These are phyloP conservation scores for Leishmania guyanensis DNA, from an alignment of 208 protist genomes.

Conservation along the genomic window DNA sequence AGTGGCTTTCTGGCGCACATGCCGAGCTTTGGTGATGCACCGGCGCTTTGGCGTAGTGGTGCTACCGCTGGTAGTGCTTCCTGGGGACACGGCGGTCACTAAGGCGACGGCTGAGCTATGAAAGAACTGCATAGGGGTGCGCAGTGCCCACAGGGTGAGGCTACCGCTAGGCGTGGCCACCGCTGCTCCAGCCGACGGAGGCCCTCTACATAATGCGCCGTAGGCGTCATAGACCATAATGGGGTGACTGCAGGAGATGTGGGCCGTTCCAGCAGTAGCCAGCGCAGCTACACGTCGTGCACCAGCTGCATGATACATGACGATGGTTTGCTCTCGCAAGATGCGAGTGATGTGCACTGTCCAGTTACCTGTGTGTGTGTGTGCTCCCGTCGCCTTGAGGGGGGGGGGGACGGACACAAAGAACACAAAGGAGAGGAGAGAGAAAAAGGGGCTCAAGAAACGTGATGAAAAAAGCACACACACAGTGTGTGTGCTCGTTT, in stretches of 20 bases:
- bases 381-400: neutral
- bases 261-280: neutral
- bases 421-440: neutral
- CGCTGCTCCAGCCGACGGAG: neutral
- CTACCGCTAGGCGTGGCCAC: neutral
- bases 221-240: neutral
- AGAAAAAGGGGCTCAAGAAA: neutral
- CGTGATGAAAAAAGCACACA: neutral
- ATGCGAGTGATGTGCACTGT: neutral
- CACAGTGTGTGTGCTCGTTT: neutral
- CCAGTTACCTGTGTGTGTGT: neutral
- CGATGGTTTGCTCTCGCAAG: neutral
- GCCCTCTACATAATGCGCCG: neutral
- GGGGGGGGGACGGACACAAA: neutral
- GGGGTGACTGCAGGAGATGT: neutral
- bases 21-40: constrained; percentile 27
- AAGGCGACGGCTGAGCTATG: constrained; percentile 4
- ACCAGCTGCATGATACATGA: constrained; percentile 30
- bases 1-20: neutral
- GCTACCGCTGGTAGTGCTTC: neutral
- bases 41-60: constrained; percentile 16
- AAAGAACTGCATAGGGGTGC: constrained; percentile 10
- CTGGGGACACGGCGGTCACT: neutral
- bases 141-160: constrained; percentile 13
- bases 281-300: constrained; percentile 6